Evolutionary conservation across 2,329 filamentous ascomycete species (phyloP).

Genomic region (Calonectria pseudoturangicola): DNA sequence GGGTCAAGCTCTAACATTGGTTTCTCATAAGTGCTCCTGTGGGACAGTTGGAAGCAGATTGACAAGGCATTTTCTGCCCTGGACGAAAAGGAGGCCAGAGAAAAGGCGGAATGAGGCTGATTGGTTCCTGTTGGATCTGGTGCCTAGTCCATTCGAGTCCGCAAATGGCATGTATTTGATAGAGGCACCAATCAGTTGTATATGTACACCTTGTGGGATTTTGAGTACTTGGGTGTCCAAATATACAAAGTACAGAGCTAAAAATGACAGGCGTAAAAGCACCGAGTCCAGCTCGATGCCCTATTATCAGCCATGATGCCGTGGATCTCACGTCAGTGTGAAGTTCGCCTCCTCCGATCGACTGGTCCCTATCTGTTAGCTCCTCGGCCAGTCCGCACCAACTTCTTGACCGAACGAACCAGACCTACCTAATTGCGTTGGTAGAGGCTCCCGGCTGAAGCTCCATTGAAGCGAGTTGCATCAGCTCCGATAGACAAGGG

Average conservation of each 20-base stretch:
- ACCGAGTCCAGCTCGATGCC: neutral
- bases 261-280: neutral
- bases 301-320: neutral
- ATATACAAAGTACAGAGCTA: neutral
- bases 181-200: neutral
- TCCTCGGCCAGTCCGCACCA: conserved; percentile 6
- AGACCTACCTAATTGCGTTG: neutral
- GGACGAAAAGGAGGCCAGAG: conserved; percentile 43
- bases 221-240: neutral
- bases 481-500: neutral
- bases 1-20: conserved; percentile 40
- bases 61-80: conserved; percentile 54
- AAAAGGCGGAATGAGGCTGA: conserved; percentile 48
- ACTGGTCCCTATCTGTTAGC: neutral
- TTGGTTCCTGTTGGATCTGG: neutral
- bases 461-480: too few species aligned
- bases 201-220: neutral
- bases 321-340: conserved; percentile 28
- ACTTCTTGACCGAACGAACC: neutral
- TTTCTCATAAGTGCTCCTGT: conserved; percentile 54
- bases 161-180: neutral
- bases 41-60: conserved; percentile 57
- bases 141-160: neutral
- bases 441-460: too few species aligned
- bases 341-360: neutral